Evolutionary conservation across 2,329 filamentous ascomycete species (phyloP), one percentile per base, ranked within the genome.

Genomic region (Penicillium sp.): DNA sequence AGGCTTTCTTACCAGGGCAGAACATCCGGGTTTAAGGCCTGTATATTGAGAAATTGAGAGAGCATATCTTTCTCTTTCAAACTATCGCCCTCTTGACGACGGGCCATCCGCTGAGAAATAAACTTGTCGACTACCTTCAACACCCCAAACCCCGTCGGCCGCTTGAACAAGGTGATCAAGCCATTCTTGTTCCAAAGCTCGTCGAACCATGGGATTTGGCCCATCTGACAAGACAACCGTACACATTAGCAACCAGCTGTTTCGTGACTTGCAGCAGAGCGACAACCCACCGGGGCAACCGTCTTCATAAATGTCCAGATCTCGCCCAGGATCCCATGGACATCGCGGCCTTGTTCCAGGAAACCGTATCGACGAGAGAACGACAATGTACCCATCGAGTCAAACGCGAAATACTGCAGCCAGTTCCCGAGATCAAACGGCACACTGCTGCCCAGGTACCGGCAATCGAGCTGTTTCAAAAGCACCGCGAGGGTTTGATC

Each of bases 361-460:
- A 92, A 92, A 0, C 89, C 89, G 51, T 91, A 81, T 0, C 87
- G 79, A 67, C 89, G 89, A 67, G 84, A 85, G 72, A 89, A 91
- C 0, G 88, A 91, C 63, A 91, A 82, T 55, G 89, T 85, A 3
- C 88, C 88, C 53, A 91, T 90, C 12, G 91, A 88, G 64, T 92
- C 89, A 63, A 92, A 92, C 0, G 89, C 88, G 61, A 89, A 91
- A 66, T 85, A 91, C 63, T 92, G 89, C 51, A 92, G 74, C 89
- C 89, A 91, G 8, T 4, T 30, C 7, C 51, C 55, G 0, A 62
- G 43, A 26, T 62, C 51, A 21, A 60, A 12, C 26, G 26, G 26
- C 26, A 27, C 26, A 27, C 26, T 27, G 26, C 26, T 27, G 26
- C 26, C 26, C 26, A 27, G 26, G 26, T 17, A 26, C 9, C 23